These are phyloP conservation scores for Arachnomyces sp. DNA, from an alignment of 2,329 filamentous ascomycete species.

Conservation along the genomic window DNA sequence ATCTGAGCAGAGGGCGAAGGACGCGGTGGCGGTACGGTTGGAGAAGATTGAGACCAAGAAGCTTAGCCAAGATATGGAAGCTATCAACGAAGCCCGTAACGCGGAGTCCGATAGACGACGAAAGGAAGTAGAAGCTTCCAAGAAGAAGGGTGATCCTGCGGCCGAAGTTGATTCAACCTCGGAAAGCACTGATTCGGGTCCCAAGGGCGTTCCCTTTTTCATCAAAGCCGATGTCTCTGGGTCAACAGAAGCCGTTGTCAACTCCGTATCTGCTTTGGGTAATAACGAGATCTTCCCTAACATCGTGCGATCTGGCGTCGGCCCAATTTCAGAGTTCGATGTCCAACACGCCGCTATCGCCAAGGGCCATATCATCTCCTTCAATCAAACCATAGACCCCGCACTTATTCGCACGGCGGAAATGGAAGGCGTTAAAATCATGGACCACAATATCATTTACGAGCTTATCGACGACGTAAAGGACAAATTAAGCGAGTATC, in stretches of 20 bases:
- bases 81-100: constrained; percentile 62
- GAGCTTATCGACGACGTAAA: constrained; percentile 42
- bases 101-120: constrained; percentile 48
- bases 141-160: too few species aligned
- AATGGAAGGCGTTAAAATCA: constrained; percentile 61
- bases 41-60: constrained; percentile 62
- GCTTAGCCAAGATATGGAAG: constrained; percentile 60
- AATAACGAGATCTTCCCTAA: constrained; percentile 74
- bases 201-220: constrained; percentile 64
- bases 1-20: constrained; percentile 68
- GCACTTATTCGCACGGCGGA: constrained; percentile 63
- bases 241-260: constrained; percentile 81
- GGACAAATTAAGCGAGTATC: constrained; percentile 56
- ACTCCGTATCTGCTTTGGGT: constrained; percentile 67
- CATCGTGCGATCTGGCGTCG: constrained; percentile 69
- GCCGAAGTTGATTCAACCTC: constrained; percentile 26
- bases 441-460: constrained; percentile 67
- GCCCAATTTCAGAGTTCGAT: constrained; percentile 74
- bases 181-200: constrained; percentile 38
- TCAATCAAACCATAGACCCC: constrained; percentile 65
- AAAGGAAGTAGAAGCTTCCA: constrained; percentile 18
- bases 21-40: constrained; percentile 65
- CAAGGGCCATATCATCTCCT: constrained; percentile 69
- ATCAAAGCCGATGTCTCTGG: constrained; percentile 90
- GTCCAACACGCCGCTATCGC: constrained; percentile 77